Base-by-base conservation (phyloP, 306 rosid genomes). In the Castanospermum australe region DNA sequence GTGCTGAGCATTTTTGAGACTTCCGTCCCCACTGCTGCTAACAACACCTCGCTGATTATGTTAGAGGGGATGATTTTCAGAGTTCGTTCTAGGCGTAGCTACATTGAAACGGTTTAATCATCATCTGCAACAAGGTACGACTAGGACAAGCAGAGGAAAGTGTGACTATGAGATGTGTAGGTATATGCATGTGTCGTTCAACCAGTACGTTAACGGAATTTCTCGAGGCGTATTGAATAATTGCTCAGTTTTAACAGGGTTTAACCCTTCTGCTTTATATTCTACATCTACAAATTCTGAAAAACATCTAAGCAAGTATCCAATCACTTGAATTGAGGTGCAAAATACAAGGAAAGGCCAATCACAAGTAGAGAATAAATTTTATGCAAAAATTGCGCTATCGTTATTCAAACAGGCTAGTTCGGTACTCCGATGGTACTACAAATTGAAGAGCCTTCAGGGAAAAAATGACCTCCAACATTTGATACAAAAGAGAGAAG, bases 401-500 rank as follows among this genome's bases (percentile, higher is more conserved):
- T 55, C 8, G 50, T 35, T 64, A 57, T 28, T 66, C 55, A 59
- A 39, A 38, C 63, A 51, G 44, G 79, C 41, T 2, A 36, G 30
- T 4, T 75, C 51, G 18, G 76, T 30, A 54, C 79, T 81, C 17
- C 54, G 20, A 18, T 38, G 38, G 44, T 41, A 39, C 78, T 32
- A 50, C 70, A 52, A 76, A 76, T n/a, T 8, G 30, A 79, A 48
- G 21, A 35, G 55, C 81, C 55, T 71, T 67, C 68, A 24, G 20
- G 56, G 0, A 76, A 74, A 71, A 87, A 45, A 25, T 15, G 38
- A 63, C 44, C 71, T 76, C 78, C 72, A 25, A 65, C 69, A 48
- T 32, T 84, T 61, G 78, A 75, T 87, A 84, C 87, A 87, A 21
- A 60, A 81, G 74, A 74, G 20, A 21, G 13, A 62, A 63, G 60